Percentiles rank a stretch among this genome's conserved stretches.
Evolutionary conservation across 1,284 basidiomycete genomes (phyloP).

Genomic region (Cutaneotrichosporon cutaneum): DNA sequence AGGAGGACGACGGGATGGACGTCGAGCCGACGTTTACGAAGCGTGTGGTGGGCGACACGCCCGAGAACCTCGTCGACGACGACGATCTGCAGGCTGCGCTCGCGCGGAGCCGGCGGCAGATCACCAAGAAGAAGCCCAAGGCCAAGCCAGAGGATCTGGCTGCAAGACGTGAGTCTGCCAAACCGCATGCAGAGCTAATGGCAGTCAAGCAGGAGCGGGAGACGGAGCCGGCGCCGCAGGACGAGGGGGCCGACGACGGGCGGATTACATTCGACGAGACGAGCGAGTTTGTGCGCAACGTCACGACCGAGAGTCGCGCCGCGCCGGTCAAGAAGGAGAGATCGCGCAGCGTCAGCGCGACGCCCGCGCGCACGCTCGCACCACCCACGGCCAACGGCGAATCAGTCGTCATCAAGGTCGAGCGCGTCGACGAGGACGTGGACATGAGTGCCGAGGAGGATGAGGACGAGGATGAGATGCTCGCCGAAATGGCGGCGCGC

Average conservation of each 20-base stretch:
- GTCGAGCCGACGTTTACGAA: constrained; percentile 61
- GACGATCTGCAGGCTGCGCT: constrained; percentile 95
- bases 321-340: constrained; percentile 47
- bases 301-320: constrained; percentile 58
- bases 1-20: constrained; percentile 68
- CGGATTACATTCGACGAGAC: constrained; percentile 93
- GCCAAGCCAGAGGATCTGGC: constrained; percentile 82
- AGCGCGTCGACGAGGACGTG: constrained; percentile 55
- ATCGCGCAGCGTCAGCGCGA: constrained; percentile 30
- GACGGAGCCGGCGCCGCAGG: constrained; percentile 54
- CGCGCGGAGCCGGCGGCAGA: constrained; percentile 77
- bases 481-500: constrained; percentile 52
- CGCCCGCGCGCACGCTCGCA: constrained; percentile 23
- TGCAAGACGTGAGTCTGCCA: constrained; percentile 60
- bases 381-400: constrained; percentile 9
- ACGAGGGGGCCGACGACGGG: constrained; percentile 62
- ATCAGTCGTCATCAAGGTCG: constrained; percentile 50
- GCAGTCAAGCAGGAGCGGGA: constrained; percentile 64
- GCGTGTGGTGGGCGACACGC: constrained; percentile 59
- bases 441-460: constrained; percentile 66
- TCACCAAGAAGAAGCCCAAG: constrained; percentile 74
- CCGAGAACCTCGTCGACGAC: constrained; percentile 93
- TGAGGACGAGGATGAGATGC: constrained; percentile 69
- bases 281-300: constrained; percentile 91
- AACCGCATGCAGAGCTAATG: constrained; percentile 37